These are phyloP conservation scores for Cantharellus cinnabarinus DNA, from an alignment of 768 basidiomycete genomes.

Conservation along the genomic window DNA sequence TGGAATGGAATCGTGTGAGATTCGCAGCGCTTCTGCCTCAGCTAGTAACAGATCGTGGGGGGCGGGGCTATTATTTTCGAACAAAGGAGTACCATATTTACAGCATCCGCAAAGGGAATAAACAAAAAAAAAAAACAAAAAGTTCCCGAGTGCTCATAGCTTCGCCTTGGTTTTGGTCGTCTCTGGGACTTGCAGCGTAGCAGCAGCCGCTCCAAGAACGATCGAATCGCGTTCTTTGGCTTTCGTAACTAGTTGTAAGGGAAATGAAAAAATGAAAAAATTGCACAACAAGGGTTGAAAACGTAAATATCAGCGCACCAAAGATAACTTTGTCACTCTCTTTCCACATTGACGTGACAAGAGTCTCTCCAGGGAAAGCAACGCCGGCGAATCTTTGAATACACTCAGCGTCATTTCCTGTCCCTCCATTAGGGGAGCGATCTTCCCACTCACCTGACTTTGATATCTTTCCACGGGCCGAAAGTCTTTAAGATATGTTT, in stretches of 20 bases:
- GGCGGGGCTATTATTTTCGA: no score
- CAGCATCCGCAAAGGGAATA: neutral
- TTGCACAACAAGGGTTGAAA: neutral
- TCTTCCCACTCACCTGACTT: conserved; percentile 46
- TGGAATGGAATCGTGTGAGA: no score
- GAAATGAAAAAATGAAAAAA: neutral
- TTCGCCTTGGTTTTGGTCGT: conserved; percentile 25
- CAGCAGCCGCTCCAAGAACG: conserved; percentile 66
- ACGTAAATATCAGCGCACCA: conserved; percentile 30
- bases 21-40: no score
- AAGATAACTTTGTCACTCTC: conserved; percentile 82
- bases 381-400: conserved; percentile 60
- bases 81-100: no score
- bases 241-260: conserved; percentile 39
- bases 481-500: conserved; percentile 82
- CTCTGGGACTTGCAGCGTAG: conserved; percentile 27
- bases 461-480: conserved; percentile 79
- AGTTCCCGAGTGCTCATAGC: conserved; percentile 12
- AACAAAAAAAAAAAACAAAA: neutral
- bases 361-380: conserved; percentile 86
- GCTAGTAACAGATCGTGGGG: no score
- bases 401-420: neutral
- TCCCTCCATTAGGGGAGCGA: neutral
- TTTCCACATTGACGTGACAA: conserved; percentile 97
- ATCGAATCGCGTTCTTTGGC: conserved; percentile 64